Evolutionary conservation across 148 eudicot genomes (phyloP).

Genomic region (Heliosperma pusillum): DNA sequence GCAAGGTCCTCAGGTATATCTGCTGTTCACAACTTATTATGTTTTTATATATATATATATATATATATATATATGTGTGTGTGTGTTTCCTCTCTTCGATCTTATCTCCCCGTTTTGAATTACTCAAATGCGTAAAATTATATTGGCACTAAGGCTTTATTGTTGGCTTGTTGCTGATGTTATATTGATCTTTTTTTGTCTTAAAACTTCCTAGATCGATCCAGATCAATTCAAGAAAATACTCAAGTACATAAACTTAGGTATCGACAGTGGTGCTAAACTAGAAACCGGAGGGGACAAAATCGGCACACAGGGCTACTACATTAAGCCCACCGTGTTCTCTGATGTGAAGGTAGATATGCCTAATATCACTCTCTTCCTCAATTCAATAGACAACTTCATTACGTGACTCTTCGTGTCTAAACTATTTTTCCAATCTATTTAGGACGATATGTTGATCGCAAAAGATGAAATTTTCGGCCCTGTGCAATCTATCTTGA

Average conservation of each 20-base stretch:
- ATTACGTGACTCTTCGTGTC: neutral
- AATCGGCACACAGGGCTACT: slow-evolving; percentile 69
- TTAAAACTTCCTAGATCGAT: slow-evolving; percentile 39
- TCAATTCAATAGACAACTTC: neutral
- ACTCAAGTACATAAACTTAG: slow-evolving; percentile 55
- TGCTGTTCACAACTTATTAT: too few relatives aligned
- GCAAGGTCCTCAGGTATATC: slow-evolving; percentile 90
- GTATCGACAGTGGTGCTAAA: slow-evolving; percentile 69
- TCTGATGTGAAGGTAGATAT: slow-evolving; percentile 69
- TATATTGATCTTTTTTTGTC: neutral
- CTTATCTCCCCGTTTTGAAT: too few relatives aligned
- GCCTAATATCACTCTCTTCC: neutral
- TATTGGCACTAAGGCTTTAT: neutral
- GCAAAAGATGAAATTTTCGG: slow-evolving; percentile 93
- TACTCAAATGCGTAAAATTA: neutral
- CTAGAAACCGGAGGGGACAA: slow-evolving; percentile 84
- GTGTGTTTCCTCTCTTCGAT: too few relatives aligned
- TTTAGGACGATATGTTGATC: slow-evolving; percentile 79
- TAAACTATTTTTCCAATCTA: neutral
- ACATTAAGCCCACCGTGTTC: slow-evolving; percentile 84
- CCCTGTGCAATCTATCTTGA: slow-evolving; percentile 75
- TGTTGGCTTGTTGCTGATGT: neutral
- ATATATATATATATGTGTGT: too few relatives aligned
- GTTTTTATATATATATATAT: too few relatives aligned
- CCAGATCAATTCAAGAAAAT: slow-evolving; percentile 69